These are phyloP conservation scores for Ilyonectria robusta DNA, from an alignment of 2,329 filamentous ascomycete genomes.

Conservation along the genomic window DNA sequence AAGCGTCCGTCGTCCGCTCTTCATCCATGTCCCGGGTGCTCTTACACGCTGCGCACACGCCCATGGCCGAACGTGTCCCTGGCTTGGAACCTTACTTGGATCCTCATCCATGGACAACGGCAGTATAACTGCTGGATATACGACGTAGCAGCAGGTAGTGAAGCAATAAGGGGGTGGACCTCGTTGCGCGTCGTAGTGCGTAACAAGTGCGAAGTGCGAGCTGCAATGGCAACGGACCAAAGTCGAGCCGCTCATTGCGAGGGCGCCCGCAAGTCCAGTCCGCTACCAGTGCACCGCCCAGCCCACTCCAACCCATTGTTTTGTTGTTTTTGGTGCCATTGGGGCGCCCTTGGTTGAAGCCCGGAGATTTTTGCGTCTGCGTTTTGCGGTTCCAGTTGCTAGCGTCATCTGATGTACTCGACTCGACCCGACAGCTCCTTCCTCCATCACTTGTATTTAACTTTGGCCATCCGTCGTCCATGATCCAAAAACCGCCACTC, in stretches of 20 bases:
- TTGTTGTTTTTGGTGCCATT: not conserved
- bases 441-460: conserved; percentile 6
- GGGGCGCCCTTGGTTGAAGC: conserved; percentile 8
- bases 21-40: too few species aligned
- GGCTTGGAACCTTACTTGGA: too few species aligned
- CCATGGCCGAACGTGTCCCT: too few species aligned
- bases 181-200: not conserved
- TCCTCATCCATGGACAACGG: not conserved
- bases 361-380: not conserved
- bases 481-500: too few species aligned
- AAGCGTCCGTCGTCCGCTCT: too few species aligned
- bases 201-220: conserved; percentile 23
- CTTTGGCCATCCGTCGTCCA: not conserved
- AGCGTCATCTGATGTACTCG: not conserved
- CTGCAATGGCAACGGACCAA: conserved; percentile 3
- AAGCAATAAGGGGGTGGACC: not conserved
- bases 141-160: too few species aligned
- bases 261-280: not conserved
- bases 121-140: too few species aligned
- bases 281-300: not conserved
- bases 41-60: too few species aligned
- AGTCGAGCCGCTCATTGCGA: not conserved
- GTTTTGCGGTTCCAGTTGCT: not conserved
- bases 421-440: not conserved
- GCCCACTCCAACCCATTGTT: not conserved